Evolutionary conservation across 2,329 filamentous ascomycete genomes (phyloP).

Genomic region (Diaporthe ampelina): DNA sequence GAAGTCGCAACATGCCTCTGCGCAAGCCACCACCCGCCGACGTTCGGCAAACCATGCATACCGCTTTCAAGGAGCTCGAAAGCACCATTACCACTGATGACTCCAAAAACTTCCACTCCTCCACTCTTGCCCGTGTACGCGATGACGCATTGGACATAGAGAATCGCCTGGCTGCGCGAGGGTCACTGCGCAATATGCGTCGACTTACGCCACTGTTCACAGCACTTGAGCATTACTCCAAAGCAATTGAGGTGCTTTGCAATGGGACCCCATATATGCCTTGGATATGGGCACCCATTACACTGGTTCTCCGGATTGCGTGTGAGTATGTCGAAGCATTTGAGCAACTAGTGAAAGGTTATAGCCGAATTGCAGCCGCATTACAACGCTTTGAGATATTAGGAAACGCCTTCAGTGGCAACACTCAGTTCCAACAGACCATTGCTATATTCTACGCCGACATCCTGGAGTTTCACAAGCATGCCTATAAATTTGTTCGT

Average conservation of each 20-base stretch:
- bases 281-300: slow-evolving; percentile 63
- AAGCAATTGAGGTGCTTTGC: slow-evolving; percentile 57
- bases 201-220: slow-evolving; percentile 58
- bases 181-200: slow-evolving; percentile 58
- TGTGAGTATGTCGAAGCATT: slow-evolving; percentile 56
- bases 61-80: slow-evolving; percentile 45
- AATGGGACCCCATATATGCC: slow-evolving; percentile 61
- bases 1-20: slow-evolving; percentile 34
- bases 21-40: slow-evolving; percentile 30
- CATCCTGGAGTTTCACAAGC: slow-evolving; percentile 62
- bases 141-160: slow-evolving; percentile 56
- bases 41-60: slow-evolving; percentile 40
- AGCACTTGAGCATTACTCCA: slow-evolving; percentile 58
- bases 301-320: slow-evolving; percentile 50
- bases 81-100: slow-evolving; percentile 41
- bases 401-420: slow-evolving; percentile 46
- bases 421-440: slow-evolving; percentile 55
- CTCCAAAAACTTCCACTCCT: slow-evolving; percentile 45
- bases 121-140: slow-evolving; percentile 54
- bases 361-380: slow-evolving; percentile 54
- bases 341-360: slow-evolving; percentile 57
- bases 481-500: slow-evolving; percentile 61
- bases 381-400: slow-evolving; percentile 56
- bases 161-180: slow-evolving; percentile 53
- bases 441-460: slow-evolving; percentile 61